phyloP scores from a whole-genome alignment of 257 asterid genomes.

The Solanum ahanhuiri region DNA sequence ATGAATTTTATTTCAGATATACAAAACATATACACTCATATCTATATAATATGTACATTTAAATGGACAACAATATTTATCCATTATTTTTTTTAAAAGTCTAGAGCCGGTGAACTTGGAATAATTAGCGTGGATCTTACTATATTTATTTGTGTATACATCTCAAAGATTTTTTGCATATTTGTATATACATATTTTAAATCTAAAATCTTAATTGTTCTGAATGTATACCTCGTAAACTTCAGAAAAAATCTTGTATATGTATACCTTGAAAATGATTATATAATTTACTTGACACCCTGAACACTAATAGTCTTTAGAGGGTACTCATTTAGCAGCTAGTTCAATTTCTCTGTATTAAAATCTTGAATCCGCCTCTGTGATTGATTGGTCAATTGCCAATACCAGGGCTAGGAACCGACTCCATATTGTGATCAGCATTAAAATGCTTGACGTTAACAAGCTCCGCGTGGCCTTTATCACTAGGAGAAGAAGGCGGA shows the following conservation, averaged over 20 bases:
- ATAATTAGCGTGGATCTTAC: neutral
- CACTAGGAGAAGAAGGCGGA: slow-evolving; percentile 14
- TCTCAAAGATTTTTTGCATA: neutral
- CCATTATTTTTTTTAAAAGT: too few relatives aligned
- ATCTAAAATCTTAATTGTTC: neutral
- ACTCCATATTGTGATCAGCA: slow-evolving; percentile 3
- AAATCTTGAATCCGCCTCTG: neutral
- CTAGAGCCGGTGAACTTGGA: neutral
- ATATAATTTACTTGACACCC: neutral
- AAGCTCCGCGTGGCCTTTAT: slow-evolving; percentile 1
- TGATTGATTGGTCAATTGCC: neutral
- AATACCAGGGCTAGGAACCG: slow-evolving; percentile 23
- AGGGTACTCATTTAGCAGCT: neutral
- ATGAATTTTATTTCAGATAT: neutral
- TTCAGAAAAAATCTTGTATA: neutral
- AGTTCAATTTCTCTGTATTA: neutral
- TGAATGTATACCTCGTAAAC: neutral
- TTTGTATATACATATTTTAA: neutral
- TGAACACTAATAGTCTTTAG: neutral
- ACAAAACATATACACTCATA: neutral
- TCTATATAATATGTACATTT: too few relatives aligned
- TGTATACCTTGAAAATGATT: neutral
- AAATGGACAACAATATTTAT: too few relatives aligned
- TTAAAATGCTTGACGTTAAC: neutral
- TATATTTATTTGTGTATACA: neutral